Percentiles rank a stretch among this genome's conserved stretches.
Conservation (phyloP, 305 asterid species). For the Rubia peregrina region DNA sequence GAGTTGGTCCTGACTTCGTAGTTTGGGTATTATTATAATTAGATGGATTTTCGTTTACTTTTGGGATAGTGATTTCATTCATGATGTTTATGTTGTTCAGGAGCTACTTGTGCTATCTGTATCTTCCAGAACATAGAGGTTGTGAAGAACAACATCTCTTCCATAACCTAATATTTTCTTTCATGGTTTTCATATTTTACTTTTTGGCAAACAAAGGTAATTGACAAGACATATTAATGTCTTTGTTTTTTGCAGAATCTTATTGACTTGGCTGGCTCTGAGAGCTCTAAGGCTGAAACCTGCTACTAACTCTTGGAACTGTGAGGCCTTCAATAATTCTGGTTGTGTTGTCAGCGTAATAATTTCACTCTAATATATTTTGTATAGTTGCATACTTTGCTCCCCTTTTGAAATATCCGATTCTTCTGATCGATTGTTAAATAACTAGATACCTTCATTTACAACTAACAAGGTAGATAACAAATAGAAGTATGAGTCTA, state of each 20-base stretch:
- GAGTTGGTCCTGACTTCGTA: too few relatives aligned
- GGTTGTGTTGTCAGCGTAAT: slow-evolving; percentile 30
- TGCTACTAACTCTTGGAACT: slow-evolving; percentile 98
- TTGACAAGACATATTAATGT: slow-evolving; percentile 19
- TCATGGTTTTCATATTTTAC: slow-evolving; percentile 1
- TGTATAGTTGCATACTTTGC: slow-evolving; percentile 5
- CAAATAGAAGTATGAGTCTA: neutral
- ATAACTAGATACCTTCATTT: neutral
- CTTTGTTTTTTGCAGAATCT: slow-evolving; percentile 68
- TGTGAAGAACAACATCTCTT: too few relatives aligned
- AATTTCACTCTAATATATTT: slow-evolving; percentile 21
- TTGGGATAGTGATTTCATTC: too few relatives aligned
- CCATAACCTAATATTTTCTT: too few relatives aligned
- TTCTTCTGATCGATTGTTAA: neutral
- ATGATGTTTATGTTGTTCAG: too few relatives aligned
- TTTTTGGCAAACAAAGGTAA: slow-evolving; percentile 19
- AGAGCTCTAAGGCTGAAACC: slow-evolving; percentile 94
- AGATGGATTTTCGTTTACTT: too few relatives aligned
- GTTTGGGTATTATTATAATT: neutral
- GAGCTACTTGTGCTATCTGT: too few relatives aligned
- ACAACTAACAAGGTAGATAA: neutral
- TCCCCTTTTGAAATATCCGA: neutral
- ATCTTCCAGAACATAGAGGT: too few relatives aligned
- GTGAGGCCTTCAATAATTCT: slow-evolving; percentile 58
- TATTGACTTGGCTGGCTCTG: slow-evolving; percentile 99